Percentiles rank a stretch among this genome's conserved stretches.
Conservation (phyloP, 2,329 filamentous ascomycete genomes). For the Fusarium chlamydosporum region DNA sequence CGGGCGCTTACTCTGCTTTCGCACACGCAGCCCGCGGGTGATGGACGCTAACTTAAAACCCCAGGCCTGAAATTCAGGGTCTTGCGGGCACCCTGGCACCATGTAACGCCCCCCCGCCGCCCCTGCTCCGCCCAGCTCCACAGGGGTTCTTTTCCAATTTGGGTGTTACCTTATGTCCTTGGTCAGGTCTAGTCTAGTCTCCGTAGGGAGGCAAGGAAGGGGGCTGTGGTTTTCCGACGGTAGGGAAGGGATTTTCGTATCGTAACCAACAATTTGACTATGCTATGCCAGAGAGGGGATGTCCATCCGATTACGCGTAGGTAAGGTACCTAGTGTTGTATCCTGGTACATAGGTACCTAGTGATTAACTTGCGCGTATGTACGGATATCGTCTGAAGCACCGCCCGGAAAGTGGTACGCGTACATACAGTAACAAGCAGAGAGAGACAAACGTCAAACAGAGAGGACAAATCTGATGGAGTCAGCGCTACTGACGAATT, state of each 20-base stretch:
- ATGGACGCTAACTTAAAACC: conserved; percentile 11
- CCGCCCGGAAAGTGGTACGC: conserved; percentile 9
- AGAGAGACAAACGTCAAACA: background rate
- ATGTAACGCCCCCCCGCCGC: conserved; percentile 1
- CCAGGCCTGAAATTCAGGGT: conserved; percentile 16
- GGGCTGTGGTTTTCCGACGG: conserved; percentile 26
- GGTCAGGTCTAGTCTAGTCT: too few relatives aligned
- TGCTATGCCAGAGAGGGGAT: conserved; percentile 20
- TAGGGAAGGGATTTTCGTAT: conserved; percentile 34
- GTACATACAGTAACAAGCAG: conserved; percentile 11
- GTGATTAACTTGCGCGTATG: background rate
- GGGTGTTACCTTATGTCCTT: background rate
- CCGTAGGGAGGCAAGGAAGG: background rate
- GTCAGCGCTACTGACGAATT: background rate
- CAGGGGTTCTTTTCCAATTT: conserved; percentile 7
- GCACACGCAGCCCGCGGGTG: conserved; percentile 9
- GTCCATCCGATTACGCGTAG: conserved; percentile 28
- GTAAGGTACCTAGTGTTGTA: too few relatives aligned
- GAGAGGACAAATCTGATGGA: conserved; percentile 1
- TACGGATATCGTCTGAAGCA: background rate
- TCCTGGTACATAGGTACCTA: background rate
- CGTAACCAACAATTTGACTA: conserved; percentile 3
- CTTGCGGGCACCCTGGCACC: background rate
- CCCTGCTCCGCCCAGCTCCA: background rate
- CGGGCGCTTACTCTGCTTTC: conserved; percentile 2